phyloP scores from a whole-genome alignment of 2,329 filamentous ascomycete species.

The Penicillium digitatum region DNA sequence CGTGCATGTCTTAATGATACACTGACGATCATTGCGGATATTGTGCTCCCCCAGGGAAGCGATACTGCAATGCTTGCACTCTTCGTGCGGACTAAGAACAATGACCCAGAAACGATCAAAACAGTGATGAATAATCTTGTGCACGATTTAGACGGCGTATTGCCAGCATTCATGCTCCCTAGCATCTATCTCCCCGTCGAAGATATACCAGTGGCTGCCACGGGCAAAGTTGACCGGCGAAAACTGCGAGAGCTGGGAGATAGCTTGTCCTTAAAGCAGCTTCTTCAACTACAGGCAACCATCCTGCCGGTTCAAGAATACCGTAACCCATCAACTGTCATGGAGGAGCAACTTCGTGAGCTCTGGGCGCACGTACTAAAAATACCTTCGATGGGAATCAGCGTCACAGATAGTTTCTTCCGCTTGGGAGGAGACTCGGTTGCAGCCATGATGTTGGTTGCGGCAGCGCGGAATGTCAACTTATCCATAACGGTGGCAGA shows the following conservation, averaged over 20 bases:
- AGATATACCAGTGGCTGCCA: background rate
- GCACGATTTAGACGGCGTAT: background rate
- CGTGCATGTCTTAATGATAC: background rate
- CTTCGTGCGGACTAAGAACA: background rate
- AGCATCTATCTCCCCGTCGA: background rate
- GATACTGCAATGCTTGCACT: background rate
- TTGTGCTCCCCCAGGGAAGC: background rate
- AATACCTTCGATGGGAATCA: background rate
- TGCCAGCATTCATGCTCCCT: background rate
- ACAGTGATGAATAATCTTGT: background rate
- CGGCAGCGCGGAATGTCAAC: background rate
- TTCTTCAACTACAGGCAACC: background rate
- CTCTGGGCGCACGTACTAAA: background rate
- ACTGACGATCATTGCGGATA: background rate
- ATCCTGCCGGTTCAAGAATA: background rate
- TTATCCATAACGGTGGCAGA: background rate
- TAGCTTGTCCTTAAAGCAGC: background rate
- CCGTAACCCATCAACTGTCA: background rate
- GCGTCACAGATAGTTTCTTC: background rate
- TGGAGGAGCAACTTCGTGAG: background rate
- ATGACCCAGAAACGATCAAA: background rate
- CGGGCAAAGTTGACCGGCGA: background rate
- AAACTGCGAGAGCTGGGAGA: background rate
- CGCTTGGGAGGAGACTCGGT: background rate
- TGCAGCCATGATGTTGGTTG: background rate